phyloP scores from a whole-genome alignment of 1,139 yeast species.

The Starmera stellimalicola region DNA sequence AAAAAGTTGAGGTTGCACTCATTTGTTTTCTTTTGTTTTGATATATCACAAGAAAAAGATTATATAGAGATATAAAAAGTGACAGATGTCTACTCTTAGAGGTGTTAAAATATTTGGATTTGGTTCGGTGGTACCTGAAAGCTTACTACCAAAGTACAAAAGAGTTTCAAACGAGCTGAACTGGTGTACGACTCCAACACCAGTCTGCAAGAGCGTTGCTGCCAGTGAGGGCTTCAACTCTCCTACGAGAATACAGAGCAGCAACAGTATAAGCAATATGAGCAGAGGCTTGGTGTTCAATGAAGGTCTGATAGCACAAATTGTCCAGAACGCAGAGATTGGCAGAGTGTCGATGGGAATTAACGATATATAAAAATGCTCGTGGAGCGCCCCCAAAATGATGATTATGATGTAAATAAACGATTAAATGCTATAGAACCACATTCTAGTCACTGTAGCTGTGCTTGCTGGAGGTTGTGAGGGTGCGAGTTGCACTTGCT shows the following conservation, averaged over 20 bases:
- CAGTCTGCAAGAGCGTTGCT: too few relatives aligned
- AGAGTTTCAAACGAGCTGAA: background rate
- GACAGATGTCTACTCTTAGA: conserved; percentile 3
- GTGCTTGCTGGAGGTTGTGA: too few relatives aligned
- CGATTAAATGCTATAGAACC: too few relatives aligned
- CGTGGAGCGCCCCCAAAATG: background rate
- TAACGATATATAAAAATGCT: conserved; percentile 10
- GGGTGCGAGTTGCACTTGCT: too few relatives aligned
- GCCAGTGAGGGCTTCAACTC: too few relatives aligned
- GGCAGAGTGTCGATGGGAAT: conserved; percentile 13
- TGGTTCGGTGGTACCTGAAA: conserved; percentile 12
- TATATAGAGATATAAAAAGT: too few relatives aligned
- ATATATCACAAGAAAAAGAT: background rate
- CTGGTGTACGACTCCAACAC: background rate
- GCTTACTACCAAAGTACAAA: background rate
- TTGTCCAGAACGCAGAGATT: conserved; percentile 11
- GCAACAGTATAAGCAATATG: too few relatives aligned
- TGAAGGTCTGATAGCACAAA: conserved; percentile 5
- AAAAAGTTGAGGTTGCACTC: background rate
- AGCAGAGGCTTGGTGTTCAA: conserved; percentile 3
- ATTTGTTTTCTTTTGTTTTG: background rate
- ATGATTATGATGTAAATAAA: background rate
- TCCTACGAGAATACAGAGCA: too few relatives aligned
- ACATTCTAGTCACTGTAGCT: too few relatives aligned
- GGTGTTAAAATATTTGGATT: conserved; percentile 15